Base-by-base conservation (phyloP, 345 rosid species). In the Populus euphratica region DNA sequence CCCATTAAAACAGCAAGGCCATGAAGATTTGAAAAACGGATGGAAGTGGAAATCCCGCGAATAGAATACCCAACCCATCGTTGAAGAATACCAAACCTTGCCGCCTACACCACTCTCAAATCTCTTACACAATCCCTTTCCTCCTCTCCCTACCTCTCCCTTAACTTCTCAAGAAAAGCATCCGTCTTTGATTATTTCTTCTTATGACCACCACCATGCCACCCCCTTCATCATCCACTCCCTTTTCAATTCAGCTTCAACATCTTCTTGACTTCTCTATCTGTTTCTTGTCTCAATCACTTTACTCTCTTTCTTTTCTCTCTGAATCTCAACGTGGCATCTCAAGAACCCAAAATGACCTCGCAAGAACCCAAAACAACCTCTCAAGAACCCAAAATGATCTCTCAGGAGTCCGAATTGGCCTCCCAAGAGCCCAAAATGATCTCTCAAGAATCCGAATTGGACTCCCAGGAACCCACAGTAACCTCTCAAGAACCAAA, bases 61-160 rank as follows among this genome's bases (percentile, higher is more conserved):
- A 83, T 85, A 41, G 47, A 41, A 41, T 41, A 41, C 47, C 47
- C 47, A 41, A 7, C 80, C 91, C 78, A 73, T 47, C 78, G 65
- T 73, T 38, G 77, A 89, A 91, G 91, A 83, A 89, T 82, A 87
- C 94, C 91, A 86, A 91, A 88, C 91, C 85, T 84, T 79, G 79
- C 77, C 83, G 73, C 85, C 80, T 38, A 29, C 78, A 20, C 83
- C 71, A 33, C 75, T n/a, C 76, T 18, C 73, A 47, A 49, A 39
- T 69, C 67, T 76, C 47, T 52, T 23, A 68, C 39, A 64, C 84
- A 86, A 87, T 92, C 89, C 98, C 85, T 90, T 91, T 72, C 91
- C 93, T 77, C 87, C 74, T 68, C 83, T 72, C 72, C 83, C 77
- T 7, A 78, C 83, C 89, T 80, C 84, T 69, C 66, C 50, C 77